Evolutionary conservation across 2,329 filamentous ascomycete genomes (phyloP).

Genomic region (Lizonia empirigonia): DNA sequence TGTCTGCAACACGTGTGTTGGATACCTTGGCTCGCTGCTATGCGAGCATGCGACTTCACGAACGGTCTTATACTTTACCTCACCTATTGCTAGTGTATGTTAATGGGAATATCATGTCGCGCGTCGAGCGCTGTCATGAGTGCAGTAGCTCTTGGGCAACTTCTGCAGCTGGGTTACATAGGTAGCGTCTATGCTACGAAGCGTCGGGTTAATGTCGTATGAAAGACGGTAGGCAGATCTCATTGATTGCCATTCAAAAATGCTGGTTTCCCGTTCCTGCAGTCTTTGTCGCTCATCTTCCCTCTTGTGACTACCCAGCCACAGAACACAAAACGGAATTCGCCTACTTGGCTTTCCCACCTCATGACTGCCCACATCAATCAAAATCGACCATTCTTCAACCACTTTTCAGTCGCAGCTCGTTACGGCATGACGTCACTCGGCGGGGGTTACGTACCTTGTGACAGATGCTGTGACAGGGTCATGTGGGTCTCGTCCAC

Average conservation of each 20-base stretch:
- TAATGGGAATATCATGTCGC: neutral
- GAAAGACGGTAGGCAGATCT: neutral
- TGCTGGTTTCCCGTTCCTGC: neutral
- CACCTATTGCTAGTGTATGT: conserved; percentile 28
- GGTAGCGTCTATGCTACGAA: neutral
- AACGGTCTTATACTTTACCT: conserved; percentile 15
- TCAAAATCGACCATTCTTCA: conserved; percentile 4
- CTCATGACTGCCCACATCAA: conserved; percentile 17
- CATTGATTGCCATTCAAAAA: neutral
- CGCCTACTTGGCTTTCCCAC: conserved; percentile 4
- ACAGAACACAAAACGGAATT: neutral
- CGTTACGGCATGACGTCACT: conserved; percentile 15
- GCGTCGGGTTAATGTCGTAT: neutral
- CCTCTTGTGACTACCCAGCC: neutral
- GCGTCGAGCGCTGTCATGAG: neutral
- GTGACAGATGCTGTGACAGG: conserved; percentile 8
- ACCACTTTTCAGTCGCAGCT: neutral
- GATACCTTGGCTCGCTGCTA: conserved; percentile 17
- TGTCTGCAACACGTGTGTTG: conserved; percentile 9
- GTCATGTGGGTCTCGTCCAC: conserved; percentile 9
- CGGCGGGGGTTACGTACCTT: conserved; percentile 2
- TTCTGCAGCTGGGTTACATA: neutral
- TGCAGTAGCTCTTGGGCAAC: too few relatives aligned
- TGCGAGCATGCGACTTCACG: conserved; percentile 16
- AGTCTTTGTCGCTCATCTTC: neutral